Evolutionary conservation across 805 yeast genomes (phyloP).

Genomic region (Starmerella roubikii): DNA sequence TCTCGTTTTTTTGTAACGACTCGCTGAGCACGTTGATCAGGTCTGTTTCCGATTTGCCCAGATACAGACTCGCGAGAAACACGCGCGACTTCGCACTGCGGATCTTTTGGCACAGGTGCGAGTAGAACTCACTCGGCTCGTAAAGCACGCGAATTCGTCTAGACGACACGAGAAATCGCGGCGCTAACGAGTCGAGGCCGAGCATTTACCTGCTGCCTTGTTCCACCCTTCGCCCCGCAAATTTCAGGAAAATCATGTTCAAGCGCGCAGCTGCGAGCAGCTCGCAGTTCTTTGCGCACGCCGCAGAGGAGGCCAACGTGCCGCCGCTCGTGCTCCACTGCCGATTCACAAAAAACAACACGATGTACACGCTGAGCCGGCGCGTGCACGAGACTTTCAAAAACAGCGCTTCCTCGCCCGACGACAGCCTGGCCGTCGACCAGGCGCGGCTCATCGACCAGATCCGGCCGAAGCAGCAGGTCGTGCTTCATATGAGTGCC

Average conservation of each 20-base stretch:
- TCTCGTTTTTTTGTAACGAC: constrained; percentile 47
- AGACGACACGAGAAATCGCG: constrained; percentile 18
- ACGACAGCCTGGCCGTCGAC: constrained; percentile 51
- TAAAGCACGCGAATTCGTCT: constrained; percentile 12
- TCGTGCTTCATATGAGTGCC: constrained; percentile 52
- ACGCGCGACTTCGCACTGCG: constrained; percentile 46
- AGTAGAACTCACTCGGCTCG: constrained; percentile 59
- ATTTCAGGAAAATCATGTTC: too few species aligned
- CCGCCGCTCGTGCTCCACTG: constrained; percentile 55
- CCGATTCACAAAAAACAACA: constrained; percentile 67
- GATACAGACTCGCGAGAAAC: constrained; percentile 71
- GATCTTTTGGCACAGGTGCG: constrained; percentile 46
- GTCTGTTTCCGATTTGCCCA: constrained; percentile 74
- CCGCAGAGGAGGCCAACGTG: constrained; percentile 2
- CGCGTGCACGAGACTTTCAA: constrained; percentile 33
- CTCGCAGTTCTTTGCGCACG: not conserved
- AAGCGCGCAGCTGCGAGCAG: not conserved
- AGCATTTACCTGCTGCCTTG: not conserved
- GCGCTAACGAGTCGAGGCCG: constrained; percentile 17
- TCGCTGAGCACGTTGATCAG: constrained; percentile 46
- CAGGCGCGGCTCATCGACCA: constrained; percentile 50
- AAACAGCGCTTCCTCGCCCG: constrained; percentile 14
- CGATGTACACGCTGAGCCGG: constrained; percentile 54
- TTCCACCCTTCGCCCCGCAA: too few species aligned
- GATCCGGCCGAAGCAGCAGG: constrained; percentile 65